Conservation (phyloP, 805 yeast species). For the Tanozyma kutaoensis region DNA sequence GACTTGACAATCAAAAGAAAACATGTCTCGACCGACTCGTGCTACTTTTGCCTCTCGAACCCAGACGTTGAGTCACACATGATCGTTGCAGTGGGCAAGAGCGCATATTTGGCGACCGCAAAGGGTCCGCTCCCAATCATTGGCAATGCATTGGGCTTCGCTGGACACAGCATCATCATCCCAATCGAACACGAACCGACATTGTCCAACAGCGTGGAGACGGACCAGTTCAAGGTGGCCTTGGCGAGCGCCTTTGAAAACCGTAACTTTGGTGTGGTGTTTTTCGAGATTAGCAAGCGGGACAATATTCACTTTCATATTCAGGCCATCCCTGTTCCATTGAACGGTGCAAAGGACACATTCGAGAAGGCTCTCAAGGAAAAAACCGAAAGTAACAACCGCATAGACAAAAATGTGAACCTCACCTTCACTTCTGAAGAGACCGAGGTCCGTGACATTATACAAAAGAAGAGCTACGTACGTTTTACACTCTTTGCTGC, state of each 20-base stretch:
- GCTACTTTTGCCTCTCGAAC: conserved; percentile 78
- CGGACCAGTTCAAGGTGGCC: conserved; percentile 30
- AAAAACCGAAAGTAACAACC: conserved; percentile 31
- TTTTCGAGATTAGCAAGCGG: conserved; percentile 56
- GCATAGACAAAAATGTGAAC: conserved; percentile 21
- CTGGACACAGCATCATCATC: conserved; percentile 74
- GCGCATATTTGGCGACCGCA: conserved; percentile 60
- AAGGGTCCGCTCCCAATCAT: conserved; percentile 72
- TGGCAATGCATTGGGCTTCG: conserved; percentile 32
- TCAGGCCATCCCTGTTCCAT: conserved; percentile 64
- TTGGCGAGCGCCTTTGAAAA: conserved; percentile 35
- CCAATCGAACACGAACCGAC: conserved; percentile 64
- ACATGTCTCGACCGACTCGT: conserved; percentile 41
- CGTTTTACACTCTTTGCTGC: conserved; percentile 16
- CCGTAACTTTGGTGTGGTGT: conserved; percentile 37
- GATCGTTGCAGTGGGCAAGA: conserved; percentile 62
- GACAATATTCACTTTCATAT: conserved; percentile 63
- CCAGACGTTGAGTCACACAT: conserved; percentile 68
- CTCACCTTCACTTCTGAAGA: conserved; percentile 21
- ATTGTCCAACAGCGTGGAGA: conserved; percentile 3
- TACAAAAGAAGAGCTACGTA: conserved; percentile 24
- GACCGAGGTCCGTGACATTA: conserved; percentile 7
- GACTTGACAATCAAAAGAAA: too few relatives aligned
- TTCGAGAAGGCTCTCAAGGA: conserved; percentile 35
- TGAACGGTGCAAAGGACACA: conserved; percentile 13